A percentile compares a stretch with the other conserved stretches of the same genome.
These are phyloP conservation scores for Avena insularis DNA, from an alignment of 176 grass and related monocot species.

Conservation along the genomic window DNA sequence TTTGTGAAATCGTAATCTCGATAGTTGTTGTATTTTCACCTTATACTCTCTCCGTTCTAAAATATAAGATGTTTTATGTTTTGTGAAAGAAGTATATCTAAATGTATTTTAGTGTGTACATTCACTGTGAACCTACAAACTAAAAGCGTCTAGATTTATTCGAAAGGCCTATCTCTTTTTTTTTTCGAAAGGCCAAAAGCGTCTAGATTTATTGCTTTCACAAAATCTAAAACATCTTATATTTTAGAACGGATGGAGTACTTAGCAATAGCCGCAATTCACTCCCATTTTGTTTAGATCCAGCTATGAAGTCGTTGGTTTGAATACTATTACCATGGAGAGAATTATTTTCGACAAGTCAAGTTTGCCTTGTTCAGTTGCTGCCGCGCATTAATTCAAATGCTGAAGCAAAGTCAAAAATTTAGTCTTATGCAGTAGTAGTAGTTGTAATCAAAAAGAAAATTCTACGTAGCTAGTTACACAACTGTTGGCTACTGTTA, in stretches of 20 bases:
- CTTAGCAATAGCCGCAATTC: background rate
- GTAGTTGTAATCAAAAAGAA: background rate
- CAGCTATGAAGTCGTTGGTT: background rate
- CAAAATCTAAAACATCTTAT: too few species aligned
- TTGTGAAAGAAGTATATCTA: too few species aligned
- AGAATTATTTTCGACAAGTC: background rate
- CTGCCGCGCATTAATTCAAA: background rate
- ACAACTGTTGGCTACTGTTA: background rate
- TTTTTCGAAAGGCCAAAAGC: too few species aligned
- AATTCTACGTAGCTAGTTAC: background rate
- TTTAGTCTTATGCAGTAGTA: background rate
- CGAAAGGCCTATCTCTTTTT: too few species aligned
- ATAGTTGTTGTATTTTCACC: too few species aligned
- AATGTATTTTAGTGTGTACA: too few species aligned
- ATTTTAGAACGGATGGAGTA: too few species aligned
- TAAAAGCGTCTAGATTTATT: too few species aligned
- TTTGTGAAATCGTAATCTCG: too few species aligned
- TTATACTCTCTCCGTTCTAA: background rate
- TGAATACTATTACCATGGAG: background rate
- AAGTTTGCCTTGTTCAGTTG: background rate
- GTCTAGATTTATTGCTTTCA: too few species aligned
- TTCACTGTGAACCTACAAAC: too few species aligned
- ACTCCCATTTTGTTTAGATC: background rate
- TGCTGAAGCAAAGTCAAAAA: conserved; percentile 1
- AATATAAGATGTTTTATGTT: too few species aligned